phyloP scores from a whole-genome alignment of 176 grass and related monocot genomes.

The Metroxylon sagu region DNA sequence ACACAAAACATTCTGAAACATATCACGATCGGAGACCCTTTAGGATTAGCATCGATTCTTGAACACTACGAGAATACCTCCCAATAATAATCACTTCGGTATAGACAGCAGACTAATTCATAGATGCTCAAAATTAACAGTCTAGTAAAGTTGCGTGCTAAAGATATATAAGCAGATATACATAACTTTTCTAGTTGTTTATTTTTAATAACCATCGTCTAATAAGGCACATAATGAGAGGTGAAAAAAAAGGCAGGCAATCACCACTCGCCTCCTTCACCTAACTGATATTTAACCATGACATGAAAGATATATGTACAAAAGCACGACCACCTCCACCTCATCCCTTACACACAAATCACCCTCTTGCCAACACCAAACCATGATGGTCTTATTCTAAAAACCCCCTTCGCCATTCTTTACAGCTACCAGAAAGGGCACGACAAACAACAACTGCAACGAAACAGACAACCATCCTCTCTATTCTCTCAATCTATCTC shows the following conservation, averaged over 20 bases:
- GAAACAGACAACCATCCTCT: background rate
- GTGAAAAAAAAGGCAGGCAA: slow-evolving; percentile 15
- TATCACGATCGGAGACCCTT: no score
- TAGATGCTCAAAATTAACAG: no score
- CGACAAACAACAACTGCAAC: slow-evolving; percentile 16
- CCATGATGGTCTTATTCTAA: slow-evolving; percentile 21
- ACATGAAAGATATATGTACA: slow-evolving; percentile 26
- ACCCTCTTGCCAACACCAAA: slow-evolving; percentile 5
- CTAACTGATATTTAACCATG: slow-evolving; percentile 11
- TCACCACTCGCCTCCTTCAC: slow-evolving; percentile 25
- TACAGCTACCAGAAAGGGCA: slow-evolving; percentile 25
- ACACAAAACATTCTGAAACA: no score
- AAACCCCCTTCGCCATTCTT: slow-evolving; percentile 25
- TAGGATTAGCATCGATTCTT: no score
- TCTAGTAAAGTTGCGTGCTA: no score
- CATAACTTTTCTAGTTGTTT: no score
- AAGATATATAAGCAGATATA: no score
- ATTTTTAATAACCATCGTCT: no score
- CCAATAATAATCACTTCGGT: no score
- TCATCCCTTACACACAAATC: slow-evolving; percentile 1
- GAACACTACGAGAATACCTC: no score
- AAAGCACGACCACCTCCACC: slow-evolving; percentile 11
- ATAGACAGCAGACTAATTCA: no score
- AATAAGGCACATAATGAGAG: slow-evolving; percentile 9
- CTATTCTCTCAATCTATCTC: slow-evolving; percentile 8